Base-by-base conservation (phyloP, 768 basidiomycete genomes). In the Naematelia encephala region DNA sequence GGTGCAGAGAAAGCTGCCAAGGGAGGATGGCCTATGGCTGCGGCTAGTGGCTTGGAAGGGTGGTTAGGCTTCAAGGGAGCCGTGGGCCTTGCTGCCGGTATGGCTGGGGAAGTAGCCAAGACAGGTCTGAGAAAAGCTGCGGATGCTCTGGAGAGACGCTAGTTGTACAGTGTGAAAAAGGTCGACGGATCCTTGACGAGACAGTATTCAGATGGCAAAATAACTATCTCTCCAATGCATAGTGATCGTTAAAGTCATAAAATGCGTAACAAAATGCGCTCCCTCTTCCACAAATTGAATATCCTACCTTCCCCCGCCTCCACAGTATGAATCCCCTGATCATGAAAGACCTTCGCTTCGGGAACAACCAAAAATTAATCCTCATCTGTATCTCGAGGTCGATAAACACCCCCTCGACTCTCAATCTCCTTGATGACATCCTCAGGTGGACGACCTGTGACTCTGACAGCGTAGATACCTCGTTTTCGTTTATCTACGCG, bases 401-500 rank as follows among this genome's bases (percentile, higher is more conserved):
- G 42, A 47, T 70, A 73, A 21, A 66, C 60, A 4, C 72, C 72
- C 29, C 69, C 67, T 39, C 67, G 51, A 16, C 60, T 47, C 51
- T 66, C 64, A 16, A 73, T 73, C 30, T 69, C 69, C 21, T 70
- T 63, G 19, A 75, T 68, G 4, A 74, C 70, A 45, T 72, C 68
- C 22, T 52, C 49, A 4, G 75, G 75, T 42, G 73, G 73, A 56
- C 72, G 65, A 39, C 78, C 79, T 10, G 72, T 75, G 19, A 79
- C 73, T 59, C 91, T 86, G 16, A 88, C 90, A 13, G 94, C 94
- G 74, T 99, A 99, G 80, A 97, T 85, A 0, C 94, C 94, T 3
- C 87, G 83, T 12, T 85, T 86, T 69, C 91, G 90, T 78, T 92
- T 92, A 63, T 90, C 94, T 96, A 68, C 45, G n/a, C 8, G 60